Conservation (phyloP, 768 basidiomycete genomes). For the Clathrus columnatus region DNA sequence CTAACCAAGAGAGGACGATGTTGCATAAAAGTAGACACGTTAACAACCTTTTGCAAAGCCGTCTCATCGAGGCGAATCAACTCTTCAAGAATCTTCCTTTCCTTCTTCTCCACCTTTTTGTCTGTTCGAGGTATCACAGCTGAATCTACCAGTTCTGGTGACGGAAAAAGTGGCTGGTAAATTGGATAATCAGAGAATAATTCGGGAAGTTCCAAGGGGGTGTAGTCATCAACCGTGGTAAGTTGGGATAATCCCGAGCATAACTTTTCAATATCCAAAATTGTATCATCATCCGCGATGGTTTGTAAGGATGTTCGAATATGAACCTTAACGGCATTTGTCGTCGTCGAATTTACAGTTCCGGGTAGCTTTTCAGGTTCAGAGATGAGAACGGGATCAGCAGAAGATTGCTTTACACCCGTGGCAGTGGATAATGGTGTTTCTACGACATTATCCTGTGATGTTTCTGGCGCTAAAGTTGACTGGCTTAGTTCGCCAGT, state of each 20-base stretch:
- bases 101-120: constrained; percentile 38
- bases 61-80: constrained; percentile 63
- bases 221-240: not conserved
- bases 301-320: constrained; percentile 51
- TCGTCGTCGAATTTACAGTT: constrained; percentile 11
- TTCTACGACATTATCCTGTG: not conserved
- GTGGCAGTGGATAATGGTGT: not conserved
- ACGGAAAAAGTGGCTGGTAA: constrained; percentile 29
- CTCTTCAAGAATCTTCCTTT: constrained; percentile 34
- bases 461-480: constrained; percentile 5
- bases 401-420: constrained; percentile 48
- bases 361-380: constrained; percentile 11
- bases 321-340: constrained; percentile 25
- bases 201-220: constrained; percentile 38
- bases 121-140: constrained; percentile 45
- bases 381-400: constrained; percentile 31
- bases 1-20: constrained; percentile 78
- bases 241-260: constrained; percentile 2
- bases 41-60: constrained; percentile 64
- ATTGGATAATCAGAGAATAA: constrained; percentile 83
- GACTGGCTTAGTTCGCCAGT: constrained; percentile 15
- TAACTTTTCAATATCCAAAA: constrained; percentile 42
- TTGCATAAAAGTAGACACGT: constrained; percentile 71
- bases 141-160: constrained; percentile 11
- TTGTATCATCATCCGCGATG: constrained; percentile 34